Percentiles rank a stretch among this genome's conserved stretches.
Conservation (phyloP, 202 grass and related monocot species). For the Carex sylvatica region DNA sequence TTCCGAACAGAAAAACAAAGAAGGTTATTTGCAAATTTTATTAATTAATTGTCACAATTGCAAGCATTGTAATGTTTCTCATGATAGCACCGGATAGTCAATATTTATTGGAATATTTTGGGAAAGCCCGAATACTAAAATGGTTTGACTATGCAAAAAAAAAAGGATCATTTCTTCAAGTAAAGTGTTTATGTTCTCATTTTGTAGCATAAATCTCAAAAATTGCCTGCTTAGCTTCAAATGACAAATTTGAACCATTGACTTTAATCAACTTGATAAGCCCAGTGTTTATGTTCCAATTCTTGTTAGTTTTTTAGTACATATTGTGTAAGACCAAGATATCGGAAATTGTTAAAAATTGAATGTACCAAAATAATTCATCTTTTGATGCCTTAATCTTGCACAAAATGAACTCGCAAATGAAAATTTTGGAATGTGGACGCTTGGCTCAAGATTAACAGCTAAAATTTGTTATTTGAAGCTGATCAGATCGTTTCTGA, state of each 20-base stretch:
- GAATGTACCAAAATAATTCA: neutral
- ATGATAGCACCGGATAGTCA: neutral
- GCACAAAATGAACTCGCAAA: neutral
- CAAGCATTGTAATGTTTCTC: neutral
- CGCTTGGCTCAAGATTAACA: neutral
- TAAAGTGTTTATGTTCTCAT: neutral
- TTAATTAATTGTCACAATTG: constrained; percentile 18
- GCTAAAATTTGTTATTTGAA: neutral
- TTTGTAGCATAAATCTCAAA: too few relatives aligned
- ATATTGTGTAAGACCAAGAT: neutral
- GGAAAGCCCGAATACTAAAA: neutral
- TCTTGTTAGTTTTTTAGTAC: neutral
- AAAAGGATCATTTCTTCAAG: neutral
- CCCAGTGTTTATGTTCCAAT: neutral
- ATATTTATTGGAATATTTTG: constrained; percentile 1
- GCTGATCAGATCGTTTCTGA: neutral
- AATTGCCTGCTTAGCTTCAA: neutral
- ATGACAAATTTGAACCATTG: neutral
- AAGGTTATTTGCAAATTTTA: neutral
- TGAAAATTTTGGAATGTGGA: neutral
- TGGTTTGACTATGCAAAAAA: neutral
- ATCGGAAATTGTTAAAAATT: neutral
- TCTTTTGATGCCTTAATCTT: neutral
- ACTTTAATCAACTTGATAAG: neutral
- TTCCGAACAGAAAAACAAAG: constrained; percentile 21